Evolutionary conservation across 2,329 filamentous ascomycete species (phyloP), one percentile per base, ranked within the genome.

Genomic region (Ilyonectria robusta): DNA sequence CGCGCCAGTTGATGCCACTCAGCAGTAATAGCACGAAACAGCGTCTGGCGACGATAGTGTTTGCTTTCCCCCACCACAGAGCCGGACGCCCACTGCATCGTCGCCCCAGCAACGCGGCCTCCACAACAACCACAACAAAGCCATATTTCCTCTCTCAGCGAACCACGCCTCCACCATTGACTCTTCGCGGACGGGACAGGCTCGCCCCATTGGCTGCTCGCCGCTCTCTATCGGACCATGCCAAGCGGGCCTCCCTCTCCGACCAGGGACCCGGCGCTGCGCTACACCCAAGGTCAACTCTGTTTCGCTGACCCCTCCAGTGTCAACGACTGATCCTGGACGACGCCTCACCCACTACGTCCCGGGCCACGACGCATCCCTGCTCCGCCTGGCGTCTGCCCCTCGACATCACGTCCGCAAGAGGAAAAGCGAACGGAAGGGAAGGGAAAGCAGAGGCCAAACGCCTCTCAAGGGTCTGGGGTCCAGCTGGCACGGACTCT

Each of bases 121-220:
- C 53, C 53, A n/a, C 46, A 29, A 57, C 53, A 51, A 66, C 54
- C 46, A 65, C 47, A 65, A 65, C 62, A 64, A 47, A 42, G 47
- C 51, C 33, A 55, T 42, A n/a, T 17, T 42, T 42, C 40, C 40
- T 17, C 17, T 42, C 40, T 17, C 59, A n/a, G 31, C 31, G 53
- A 53, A 11, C 29, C n/a, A 35, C 31, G 11, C 50, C 50, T 53
- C 50, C 50, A 53, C 50, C 50, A 21, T n/a, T 15, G 50, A 23
- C 26, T 15, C 48, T n/a, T 51, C 17, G 17, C 10, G n/a, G 31
- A 53, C 50, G 50, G 31, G n/a, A 51, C 35, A 15, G 11, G 23
- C 31, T 15, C n/a, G 35, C 61, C 50, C 21, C 15, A 54, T 57
- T 64, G 55, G 61, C 31, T 15, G 29, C 47, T 58, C 29, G 31